Base-by-base conservation (phyloP, 2,329 filamentous ascomycete species). In the Scytalidium sp. region DNA sequence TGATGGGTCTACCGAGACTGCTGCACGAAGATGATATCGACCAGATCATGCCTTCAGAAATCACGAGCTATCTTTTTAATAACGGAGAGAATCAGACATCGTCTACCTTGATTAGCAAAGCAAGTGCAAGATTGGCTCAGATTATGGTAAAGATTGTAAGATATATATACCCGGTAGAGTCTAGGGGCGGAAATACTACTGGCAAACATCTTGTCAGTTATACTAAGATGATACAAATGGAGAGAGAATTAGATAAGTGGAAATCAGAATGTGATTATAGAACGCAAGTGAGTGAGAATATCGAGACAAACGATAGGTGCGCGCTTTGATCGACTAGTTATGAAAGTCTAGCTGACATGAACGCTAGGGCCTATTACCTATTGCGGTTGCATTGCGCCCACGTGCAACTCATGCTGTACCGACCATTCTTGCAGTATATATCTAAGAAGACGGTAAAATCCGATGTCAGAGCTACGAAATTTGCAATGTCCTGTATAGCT, bases 371-470 rank as follows among this genome's bases (percentile, higher is more conserved):
- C 19, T 86, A 88, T 49, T 88, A 90, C 53, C 72, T 91, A 19
- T 73, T 93, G n/a, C 78, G 87, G 19, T 86, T 92, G 66, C 80
- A 84, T 11, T 91, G 87, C 62, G 86, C 86, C 1, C 87, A 92
- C 59, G 86, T 90, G 5, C 88, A 91, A 62, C 82, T 92, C 62
- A 81, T 92, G 56, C 71, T 92, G 2, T 92, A 92, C 61, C 76
- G 88, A n/a, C 88, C 88, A 0, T 93, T 92, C 64, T 70, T 92
- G 13, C 88, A 92, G 63, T 91, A 91, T 57, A 83, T 90, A 11
- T 89, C 87, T 10, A 75, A 74, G 39, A 72, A 76, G 43, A 79
- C 73, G 51, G 73, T 74, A 44, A 73, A 87, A 9, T 87, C 90
- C 56, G 83, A 89, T 59, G 4, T 8, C 4, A 75, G 87, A 41